A percentile compares a stretch with the other conserved stretches of the same genome.
phyloP scores from a whole-genome alignment of 192 early-diverging fungal species.

The Coemansia sp. region DNA sequence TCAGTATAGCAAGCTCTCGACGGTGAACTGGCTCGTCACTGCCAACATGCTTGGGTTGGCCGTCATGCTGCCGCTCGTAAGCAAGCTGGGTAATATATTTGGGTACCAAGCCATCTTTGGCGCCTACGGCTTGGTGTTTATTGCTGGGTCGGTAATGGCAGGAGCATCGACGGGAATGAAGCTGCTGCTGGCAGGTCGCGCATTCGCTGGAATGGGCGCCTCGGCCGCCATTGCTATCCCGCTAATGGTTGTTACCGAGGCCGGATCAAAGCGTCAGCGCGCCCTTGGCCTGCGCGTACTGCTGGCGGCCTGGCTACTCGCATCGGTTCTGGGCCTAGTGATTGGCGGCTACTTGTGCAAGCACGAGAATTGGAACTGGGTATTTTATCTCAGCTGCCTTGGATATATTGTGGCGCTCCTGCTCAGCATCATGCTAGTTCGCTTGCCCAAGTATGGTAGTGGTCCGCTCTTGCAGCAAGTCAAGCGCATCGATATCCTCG shows the following conservation, averaged over 20 bases:
- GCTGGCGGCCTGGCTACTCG: constrained; percentile 43
- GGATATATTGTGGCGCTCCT: constrained; percentile 44
- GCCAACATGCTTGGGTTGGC: constrained; percentile 58
- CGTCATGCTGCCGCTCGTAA: constrained; percentile 55
- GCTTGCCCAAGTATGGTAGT: constrained; percentile 15
- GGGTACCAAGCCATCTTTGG: constrained; percentile 43
- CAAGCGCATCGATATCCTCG: constrained; percentile 57
- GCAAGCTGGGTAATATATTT: constrained; percentile 57
- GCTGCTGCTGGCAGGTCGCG: constrained; percentile 60
- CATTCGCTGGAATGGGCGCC: constrained; percentile 56
- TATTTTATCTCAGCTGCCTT: constrained; percentile 53
- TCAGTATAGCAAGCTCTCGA: constrained; percentile 71
- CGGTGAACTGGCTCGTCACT: constrained; percentile 82
- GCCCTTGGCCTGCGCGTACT: constrained; percentile 32
- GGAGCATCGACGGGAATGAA: constrained; percentile 60
- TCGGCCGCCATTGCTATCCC: constrained; percentile 54
- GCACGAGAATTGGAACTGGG: constrained; percentile 57
- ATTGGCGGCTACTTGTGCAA: constrained; percentile 54
- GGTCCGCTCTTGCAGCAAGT: constrained; percentile 31
- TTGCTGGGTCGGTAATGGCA: constrained; percentile 47
- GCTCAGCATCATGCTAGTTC: constrained; percentile 39
- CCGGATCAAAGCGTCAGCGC: constrained; percentile 31
- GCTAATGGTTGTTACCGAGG: constrained; percentile 57
- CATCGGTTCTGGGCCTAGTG: constrained; percentile 62
- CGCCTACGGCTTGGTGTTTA: constrained; percentile 37